Conservation (phyloP, 2,329 filamentous ascomycete genomes). For the Fusarium buxicola region DNA sequence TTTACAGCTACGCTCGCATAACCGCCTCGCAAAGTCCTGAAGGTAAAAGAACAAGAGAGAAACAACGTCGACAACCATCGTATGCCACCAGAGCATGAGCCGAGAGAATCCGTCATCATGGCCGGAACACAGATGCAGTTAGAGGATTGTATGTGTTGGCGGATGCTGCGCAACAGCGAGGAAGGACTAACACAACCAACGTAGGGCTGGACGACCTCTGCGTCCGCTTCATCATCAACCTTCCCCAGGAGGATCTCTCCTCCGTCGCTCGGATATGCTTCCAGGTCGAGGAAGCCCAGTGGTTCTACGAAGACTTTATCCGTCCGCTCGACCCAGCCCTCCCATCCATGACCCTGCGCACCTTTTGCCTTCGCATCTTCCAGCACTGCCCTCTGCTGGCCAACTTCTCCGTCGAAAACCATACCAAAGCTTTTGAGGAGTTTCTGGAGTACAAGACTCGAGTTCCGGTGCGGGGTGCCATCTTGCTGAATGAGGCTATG, state of each 20-base stretch:
- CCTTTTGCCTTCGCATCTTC: slow-evolving; percentile 91
- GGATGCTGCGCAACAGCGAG: slow-evolving; percentile 19
- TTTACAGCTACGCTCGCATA: slow-evolving; percentile 46
- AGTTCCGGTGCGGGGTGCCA: slow-evolving; percentile 92
- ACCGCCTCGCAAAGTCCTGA: slow-evolving; percentile 50
- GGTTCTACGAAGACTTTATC: slow-evolving; percentile 99
- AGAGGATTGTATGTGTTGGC: slow-evolving; percentile 78
- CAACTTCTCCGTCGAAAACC: slow-evolving; percentile 80
- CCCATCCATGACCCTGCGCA: slow-evolving; percentile 85
- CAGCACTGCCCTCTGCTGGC: slow-evolving; percentile 92
- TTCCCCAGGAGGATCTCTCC: slow-evolving; percentile 89
- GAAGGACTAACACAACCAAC: slow-evolving; percentile 39
- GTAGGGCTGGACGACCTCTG: slow-evolving; percentile 96
- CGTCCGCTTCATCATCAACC: slow-evolving; percentile 97
- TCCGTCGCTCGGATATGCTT: slow-evolving; percentile 96
- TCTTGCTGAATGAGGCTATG: slow-evolving; percentile 94
- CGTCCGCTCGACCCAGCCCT: slow-evolving; percentile 86
- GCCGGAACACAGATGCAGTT: slow-evolving; percentile 83
- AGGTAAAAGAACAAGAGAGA: slow-evolving; percentile 23
- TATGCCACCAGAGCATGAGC: slow-evolving; percentile 45
- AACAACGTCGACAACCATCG: slow-evolving; percentile 11
- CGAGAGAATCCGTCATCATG: slow-evolving; percentile 67
- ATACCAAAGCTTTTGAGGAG: slow-evolving; percentile 86
- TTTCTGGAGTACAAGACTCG: slow-evolving; percentile 95
- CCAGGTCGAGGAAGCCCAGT: slow-evolving; percentile 98